phyloP scores from a whole-genome alignment of 257 asterid genomes.

The Eucommia ulmoides region DNA sequence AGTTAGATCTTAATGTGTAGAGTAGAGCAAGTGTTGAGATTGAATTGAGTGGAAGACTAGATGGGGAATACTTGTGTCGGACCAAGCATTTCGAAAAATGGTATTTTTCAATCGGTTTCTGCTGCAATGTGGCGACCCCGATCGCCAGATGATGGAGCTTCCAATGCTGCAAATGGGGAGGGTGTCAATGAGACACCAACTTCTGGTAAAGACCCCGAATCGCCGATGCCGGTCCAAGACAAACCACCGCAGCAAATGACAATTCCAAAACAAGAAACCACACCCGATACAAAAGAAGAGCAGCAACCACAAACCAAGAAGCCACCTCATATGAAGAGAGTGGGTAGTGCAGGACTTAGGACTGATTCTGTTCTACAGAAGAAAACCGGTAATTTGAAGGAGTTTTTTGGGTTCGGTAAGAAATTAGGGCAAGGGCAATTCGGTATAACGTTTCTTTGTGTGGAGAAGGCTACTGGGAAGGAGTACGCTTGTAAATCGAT shows the following conservation, averaged over 20 bases:
- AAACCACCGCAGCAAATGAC: slow-evolving; percentile 67
- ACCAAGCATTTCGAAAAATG: slow-evolving; percentile 54
- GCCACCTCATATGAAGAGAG: slow-evolving; percentile 53
- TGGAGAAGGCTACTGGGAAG: slow-evolving; percentile 52
- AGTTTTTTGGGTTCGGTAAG: slow-evolving; percentile 61
- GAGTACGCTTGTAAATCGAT: slow-evolving; percentile 93
- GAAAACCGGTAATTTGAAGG: slow-evolving; percentile 75
- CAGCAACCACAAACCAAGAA: slow-evolving; percentile 29
- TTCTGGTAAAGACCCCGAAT: slow-evolving; percentile 25
- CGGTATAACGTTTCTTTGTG: slow-evolving; percentile 71
- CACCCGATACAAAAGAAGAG: slow-evolving; percentile 12
- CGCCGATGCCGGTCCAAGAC: slow-evolving; percentile 47
- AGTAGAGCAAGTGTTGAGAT: slow-evolving; percentile 8
- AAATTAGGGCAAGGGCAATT: slow-evolving; percentile 94
- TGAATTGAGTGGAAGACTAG: slow-evolving; percentile 16
- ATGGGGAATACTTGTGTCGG: slow-evolving; percentile 98
- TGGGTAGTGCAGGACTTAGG: slow-evolving; percentile 77
- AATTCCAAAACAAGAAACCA: slow-evolving; percentile 42
- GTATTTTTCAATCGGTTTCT: slow-evolving; percentile 74
- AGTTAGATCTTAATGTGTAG: slow-evolving; percentile 8
- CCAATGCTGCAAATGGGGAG: slow-evolving; percentile 37
- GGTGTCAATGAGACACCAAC: slow-evolving; percentile 29
- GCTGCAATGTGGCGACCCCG: slow-evolving; percentile 91
- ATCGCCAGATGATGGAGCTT: slow-evolving; percentile 25
- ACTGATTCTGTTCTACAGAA: slow-evolving; percentile 64